phyloP scores from a whole-genome alignment of 1,139 yeast genomes.

The Martiniozyma asiatica region DNA sequence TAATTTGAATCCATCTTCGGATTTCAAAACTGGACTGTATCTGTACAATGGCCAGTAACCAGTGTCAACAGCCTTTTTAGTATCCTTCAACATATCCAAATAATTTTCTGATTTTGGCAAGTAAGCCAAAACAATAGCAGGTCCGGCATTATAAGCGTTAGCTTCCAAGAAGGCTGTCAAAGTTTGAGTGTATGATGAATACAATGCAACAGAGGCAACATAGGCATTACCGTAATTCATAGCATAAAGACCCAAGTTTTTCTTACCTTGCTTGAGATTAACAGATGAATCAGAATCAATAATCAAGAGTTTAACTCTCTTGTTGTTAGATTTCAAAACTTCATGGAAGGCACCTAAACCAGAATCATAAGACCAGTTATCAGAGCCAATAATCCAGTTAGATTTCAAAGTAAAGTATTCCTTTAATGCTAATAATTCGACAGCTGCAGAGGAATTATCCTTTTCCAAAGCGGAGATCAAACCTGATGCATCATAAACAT shows the following conservation, averaged over 20 bases:
- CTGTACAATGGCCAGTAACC: conserved; percentile 96
- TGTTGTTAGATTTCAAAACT: conserved; percentile 53
- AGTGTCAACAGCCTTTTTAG: conserved; percentile 80
- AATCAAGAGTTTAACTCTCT: conserved; percentile 72
- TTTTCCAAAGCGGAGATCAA: conserved; percentile 25
- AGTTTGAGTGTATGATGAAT: conserved; percentile 87
- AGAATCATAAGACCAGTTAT: conserved; percentile 88
- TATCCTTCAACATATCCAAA: conserved; percentile 66
- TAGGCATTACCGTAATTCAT: conserved; percentile 87
- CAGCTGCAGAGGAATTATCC: conserved; percentile 22
- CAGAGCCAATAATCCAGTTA: conserved; percentile 87
- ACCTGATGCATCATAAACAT: conserved; percentile 17
- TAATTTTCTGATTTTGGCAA: conserved; percentile 65
- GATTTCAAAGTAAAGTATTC: conserved; percentile 36
- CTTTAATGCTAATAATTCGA: conserved; percentile 33
- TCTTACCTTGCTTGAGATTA: conserved; percentile 48
- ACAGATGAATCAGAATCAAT: conserved; percentile 86
- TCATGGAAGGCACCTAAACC: conserved; percentile 90
- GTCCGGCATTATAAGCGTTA: conserved; percentile 65
- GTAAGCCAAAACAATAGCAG: conserved; percentile 83
- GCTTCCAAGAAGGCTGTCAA: conserved; percentile 86
- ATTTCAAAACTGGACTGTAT: conserved; percentile 50
- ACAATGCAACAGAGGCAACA: conserved; percentile 91
- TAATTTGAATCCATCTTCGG: conserved; percentile 50
- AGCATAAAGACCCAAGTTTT: conserved; percentile 89